Evolutionary conservation across 768 basidiomycete species (phyloP).

Genomic region (Lactifluus rugatus): DNA sequence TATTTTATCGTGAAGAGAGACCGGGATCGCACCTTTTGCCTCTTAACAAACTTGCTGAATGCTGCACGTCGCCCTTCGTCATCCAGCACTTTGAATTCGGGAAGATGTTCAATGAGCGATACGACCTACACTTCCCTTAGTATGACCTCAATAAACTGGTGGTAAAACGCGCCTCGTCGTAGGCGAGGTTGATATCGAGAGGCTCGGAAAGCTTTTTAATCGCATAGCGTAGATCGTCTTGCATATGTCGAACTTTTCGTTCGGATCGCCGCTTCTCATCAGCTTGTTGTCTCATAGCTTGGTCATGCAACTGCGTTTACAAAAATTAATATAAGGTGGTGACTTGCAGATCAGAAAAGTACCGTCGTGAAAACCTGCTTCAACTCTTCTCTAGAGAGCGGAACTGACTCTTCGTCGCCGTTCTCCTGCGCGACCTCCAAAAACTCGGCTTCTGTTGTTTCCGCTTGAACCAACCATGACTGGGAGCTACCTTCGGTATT

Average conservation of each 20-base stretch:
- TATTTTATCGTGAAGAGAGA: neutral
- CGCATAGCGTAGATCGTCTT: conserved; percentile 94
- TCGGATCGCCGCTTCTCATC: conserved; percentile 85
- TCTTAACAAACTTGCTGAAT: conserved; percentile 78
- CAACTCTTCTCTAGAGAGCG: conserved; percentile 44
- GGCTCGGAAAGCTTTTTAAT: conserved; percentile 82
- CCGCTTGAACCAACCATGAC: conserved; percentile 36
- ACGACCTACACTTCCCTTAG: conserved; percentile 40
- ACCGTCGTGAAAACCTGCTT: conserved; percentile 55
- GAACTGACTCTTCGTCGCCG: conserved; percentile 40
- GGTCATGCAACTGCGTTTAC: conserved; percentile 52
- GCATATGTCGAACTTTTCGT: conserved; percentile 73
- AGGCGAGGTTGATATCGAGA: conserved; percentile 62
- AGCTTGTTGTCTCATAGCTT: conserved; percentile 62
- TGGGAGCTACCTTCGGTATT: conserved; percentile 23
- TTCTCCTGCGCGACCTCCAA: conserved; percentile 44
- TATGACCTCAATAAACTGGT: neutral
- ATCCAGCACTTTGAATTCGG: conserved; percentile 80
- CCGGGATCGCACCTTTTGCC: conserved; percentile 61
- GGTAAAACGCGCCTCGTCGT: conserved; percentile 63
- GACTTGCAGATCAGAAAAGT: conserved; percentile 22
- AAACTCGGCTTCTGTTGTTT: conserved; percentile 62
- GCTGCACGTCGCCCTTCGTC: conserved; percentile 77
- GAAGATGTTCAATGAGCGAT: conserved; percentile 68
- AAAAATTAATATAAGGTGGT: neutral